Evolutionary conservation across 345 rosid species (phyloP), one percentile per base, ranked within the genome.

Genomic region (Murraya koenigii): DNA sequence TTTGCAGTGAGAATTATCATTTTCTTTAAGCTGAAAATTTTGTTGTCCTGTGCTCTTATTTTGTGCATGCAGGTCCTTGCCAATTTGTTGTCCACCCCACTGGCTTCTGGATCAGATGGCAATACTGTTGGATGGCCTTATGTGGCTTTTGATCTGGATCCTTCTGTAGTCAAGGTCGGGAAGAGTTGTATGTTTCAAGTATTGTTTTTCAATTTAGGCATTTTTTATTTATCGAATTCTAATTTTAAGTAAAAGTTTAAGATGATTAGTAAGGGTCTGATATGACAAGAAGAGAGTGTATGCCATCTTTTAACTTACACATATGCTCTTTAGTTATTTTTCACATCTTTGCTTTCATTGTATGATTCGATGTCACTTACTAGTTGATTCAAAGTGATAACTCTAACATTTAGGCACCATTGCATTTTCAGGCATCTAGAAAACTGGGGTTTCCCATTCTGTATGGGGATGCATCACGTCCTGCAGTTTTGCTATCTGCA

Each of bases 121-220:
- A 87, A 84, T 58, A 65, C 72, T 69, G 87, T 83, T 54, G 98
- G 96, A 78, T 88, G 89, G 92, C 94, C 92, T 84, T 95, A 85
- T 75, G 82, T 95, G 78, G 98, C 96, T 75, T 95, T 95, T 87
- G 99, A 95, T 86, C 89, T 95, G 77, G 87, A 95, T 80, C 97
- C 93, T 73, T 78, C 98, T 61, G 97, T 93, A 49, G 98, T 93
- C 38, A 90, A 92, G 97, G 99, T 95, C 61, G 68, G 85, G 79
- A 69, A 14, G 35, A 22, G 11, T n/a, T 61, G 38, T 25, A 25
- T 7, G 59, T 65, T 64, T 26, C 10, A 19, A 32, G n/a, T 17
- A 14, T 63, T 63, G 5, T 44, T 11, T 44, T 44, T 55, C 62
- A 54, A 32, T 5, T 52, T 36, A 3, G 4, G 41, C 15, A 56